A percentile compares a stretch with the other conserved stretches of the same genome.
Conservation (phyloP, 1,284 basidiomycete species). For the Melampsora americana region DNA sequence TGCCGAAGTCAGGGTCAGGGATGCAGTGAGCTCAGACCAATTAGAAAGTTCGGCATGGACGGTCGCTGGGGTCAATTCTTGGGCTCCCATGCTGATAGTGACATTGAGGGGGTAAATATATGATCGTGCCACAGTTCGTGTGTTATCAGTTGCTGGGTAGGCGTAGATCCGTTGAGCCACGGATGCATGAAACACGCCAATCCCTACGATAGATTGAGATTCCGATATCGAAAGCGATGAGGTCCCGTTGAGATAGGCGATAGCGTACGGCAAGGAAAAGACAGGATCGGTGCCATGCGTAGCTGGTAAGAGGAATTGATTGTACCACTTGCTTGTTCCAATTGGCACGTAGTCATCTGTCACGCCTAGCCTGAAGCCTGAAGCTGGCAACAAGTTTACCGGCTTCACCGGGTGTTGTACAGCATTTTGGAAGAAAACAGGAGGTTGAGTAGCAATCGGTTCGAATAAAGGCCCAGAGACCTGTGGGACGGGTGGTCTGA, state of each 20-base stretch:
- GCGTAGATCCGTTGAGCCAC: constrained; percentile 33
- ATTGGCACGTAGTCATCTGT: constrained; percentile 10
- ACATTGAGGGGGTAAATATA: constrained; percentile 30
- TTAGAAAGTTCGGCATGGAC: constrained; percentile 1
- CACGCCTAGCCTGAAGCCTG: neutral
- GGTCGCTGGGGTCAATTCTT: constrained; percentile 17
- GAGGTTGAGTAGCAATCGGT: neutral
- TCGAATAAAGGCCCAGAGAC: neutral
- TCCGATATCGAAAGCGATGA: constrained; percentile 25
- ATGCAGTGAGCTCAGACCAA: constrained; percentile 37
- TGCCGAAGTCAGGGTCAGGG: neutral
- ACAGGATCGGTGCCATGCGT: constrained; percentile 39
- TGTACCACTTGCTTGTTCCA: constrained; percentile 44
- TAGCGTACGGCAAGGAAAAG: constrained; percentile 38
- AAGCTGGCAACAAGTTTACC: neutral
- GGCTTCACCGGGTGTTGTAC: neutral
- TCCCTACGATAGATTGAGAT: constrained; percentile 11
- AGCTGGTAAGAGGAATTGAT: constrained; percentile 27
- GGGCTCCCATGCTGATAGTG: constrained; percentile 25
- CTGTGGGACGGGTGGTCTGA: neutral
- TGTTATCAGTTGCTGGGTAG: neutral
- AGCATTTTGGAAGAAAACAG: neutral
- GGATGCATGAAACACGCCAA: constrained; percentile 35
- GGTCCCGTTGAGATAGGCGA: constrained; percentile 32
- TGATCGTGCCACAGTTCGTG: constrained; percentile 7